These are phyloP conservation scores for Plantago ovata DNA, from an alignment of 257 asterid species.

Conservation along the genomic window DNA sequence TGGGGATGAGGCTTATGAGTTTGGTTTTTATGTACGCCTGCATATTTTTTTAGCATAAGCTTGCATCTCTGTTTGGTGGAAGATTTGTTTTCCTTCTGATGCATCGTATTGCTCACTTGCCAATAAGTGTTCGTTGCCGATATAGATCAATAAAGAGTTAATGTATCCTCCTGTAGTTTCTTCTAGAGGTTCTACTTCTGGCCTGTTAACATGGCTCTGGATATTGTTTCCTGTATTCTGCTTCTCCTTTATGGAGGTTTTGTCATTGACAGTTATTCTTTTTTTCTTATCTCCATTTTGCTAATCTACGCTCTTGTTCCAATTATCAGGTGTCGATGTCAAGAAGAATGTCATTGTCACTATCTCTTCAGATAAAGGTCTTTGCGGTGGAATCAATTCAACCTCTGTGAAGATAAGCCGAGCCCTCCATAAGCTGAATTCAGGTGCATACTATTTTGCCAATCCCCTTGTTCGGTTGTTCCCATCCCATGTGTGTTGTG, in stretches of 20 bases:
- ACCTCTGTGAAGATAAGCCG: constrained; percentile 91
- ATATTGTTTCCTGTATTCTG: neutral
- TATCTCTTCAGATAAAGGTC: constrained; percentile 93
- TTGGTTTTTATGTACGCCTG: too few relatives aligned
- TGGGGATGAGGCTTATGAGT: too few relatives aligned
- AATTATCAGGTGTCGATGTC: constrained; percentile 74
- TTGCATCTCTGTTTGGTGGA: too few relatives aligned
- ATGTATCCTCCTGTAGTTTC: too few relatives aligned
- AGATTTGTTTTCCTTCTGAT: too few relatives aligned
- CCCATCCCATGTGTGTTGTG: neutral
- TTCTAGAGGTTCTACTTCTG: neutral
- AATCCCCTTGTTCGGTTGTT: neutral
- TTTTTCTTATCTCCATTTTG: neutral
- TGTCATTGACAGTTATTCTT: neutral
- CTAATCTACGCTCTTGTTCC: constrained; percentile 10
- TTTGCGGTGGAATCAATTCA: constrained; percentile 98
- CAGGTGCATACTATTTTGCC: constrained; percentile 41
- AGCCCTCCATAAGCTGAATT: constrained; percentile 55
- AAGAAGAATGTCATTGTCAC: constrained; percentile 85
- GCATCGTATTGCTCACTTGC: too few relatives aligned
- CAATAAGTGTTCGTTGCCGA: too few relatives aligned
- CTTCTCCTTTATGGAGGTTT: neutral
- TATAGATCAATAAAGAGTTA: too few relatives aligned
- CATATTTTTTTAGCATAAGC: too few relatives aligned
- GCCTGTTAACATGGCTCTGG: neutral